These are phyloP conservation scores for Davidsoniella virescens DNA, from an alignment of 2,329 filamentous ascomycete species.

Conservation along the genomic window DNA sequence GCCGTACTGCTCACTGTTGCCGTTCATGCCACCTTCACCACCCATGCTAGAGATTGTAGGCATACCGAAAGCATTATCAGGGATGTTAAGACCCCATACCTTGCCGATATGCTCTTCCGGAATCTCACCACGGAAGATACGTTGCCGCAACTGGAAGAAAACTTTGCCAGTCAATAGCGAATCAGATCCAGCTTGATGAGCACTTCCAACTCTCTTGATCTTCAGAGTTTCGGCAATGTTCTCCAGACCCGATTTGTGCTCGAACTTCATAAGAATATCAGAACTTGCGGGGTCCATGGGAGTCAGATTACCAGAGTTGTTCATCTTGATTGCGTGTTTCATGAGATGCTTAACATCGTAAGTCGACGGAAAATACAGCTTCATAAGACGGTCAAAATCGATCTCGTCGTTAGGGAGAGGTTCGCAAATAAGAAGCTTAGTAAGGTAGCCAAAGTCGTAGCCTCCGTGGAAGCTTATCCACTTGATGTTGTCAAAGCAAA, in stretches of 20 bases:
- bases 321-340: constrained; percentile 65
- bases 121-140: constrained; percentile 72
- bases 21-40: constrained; percentile 21
- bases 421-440: constrained; percentile 76
- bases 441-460: constrained; percentile 95
- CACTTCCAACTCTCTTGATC: constrained; percentile 70
- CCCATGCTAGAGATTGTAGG: constrained; percentile 18
- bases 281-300: constrained; percentile 47
- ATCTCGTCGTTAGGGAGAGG: constrained; percentile 77
- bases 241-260: constrained; percentile 81
- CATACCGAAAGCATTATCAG: constrained; percentile 27
- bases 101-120: constrained; percentile 72
- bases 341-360: constrained; percentile 97
- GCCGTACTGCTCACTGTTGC: constrained; percentile 20
- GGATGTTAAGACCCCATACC: constrained; percentile 79
- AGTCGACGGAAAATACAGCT: constrained; percentile 80
- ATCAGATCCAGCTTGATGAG: constrained; percentile 88
- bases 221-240: constrained; percentile 88
- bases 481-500: constrained; percentile 71
- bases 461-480: constrained; percentile 98
- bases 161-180: constrained; percentile 84
- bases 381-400: constrained; percentile 76
- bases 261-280: constrained; percentile 69
- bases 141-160: constrained; percentile 83
- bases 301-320: constrained; percentile 45